Conservation (phyloP, 805 yeast genomes). For the Torulaspora franciscae region DNA sequence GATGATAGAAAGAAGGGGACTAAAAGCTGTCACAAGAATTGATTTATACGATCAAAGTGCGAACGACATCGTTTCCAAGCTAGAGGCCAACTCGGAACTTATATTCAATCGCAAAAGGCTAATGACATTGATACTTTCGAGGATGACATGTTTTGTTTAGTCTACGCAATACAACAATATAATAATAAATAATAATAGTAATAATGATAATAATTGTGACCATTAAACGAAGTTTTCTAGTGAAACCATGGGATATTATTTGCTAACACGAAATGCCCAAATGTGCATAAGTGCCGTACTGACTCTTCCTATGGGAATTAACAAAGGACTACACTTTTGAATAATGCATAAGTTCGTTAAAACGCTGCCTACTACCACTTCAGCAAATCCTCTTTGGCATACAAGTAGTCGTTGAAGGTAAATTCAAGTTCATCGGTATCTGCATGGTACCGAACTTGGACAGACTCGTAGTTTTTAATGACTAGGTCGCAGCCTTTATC, state of each 20-base stretch:
- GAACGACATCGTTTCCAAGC: slow-evolving; percentile 11
- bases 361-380: slow-evolving; percentile 30
- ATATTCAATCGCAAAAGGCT: slow-evolving; percentile 26
- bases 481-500: slow-evolving; percentile 78
- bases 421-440: slow-evolving; percentile 39
- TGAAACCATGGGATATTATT: too few relatives aligned
- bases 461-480: slow-evolving; percentile 63
- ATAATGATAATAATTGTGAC: neutral
- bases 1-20: slow-evolving; percentile 25
- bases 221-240: neutral
- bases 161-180: neutral
- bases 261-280: too few relatives aligned
- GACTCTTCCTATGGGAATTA: too few relatives aligned
- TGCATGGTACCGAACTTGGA: slow-evolving; percentile 52
- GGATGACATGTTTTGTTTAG: slow-evolving; percentile 18
- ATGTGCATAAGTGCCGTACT: too few relatives aligned
- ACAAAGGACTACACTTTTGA: neutral
- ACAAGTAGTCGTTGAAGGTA: slow-evolving; percentile 37
- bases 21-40: slow-evolving; percentile 13
- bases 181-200: neutral
- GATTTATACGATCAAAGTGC: slow-evolving; percentile 8
- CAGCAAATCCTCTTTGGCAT: slow-evolving; percentile 36
- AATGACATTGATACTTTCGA: slow-evolving; percentile 20
- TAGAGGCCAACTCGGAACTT: slow-evolving; percentile 16
- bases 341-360: neutral